Conservation (phyloP, 2,329 filamentous ascomycete genomes). For the Lasiodiplodia gonubiensis region DNA sequence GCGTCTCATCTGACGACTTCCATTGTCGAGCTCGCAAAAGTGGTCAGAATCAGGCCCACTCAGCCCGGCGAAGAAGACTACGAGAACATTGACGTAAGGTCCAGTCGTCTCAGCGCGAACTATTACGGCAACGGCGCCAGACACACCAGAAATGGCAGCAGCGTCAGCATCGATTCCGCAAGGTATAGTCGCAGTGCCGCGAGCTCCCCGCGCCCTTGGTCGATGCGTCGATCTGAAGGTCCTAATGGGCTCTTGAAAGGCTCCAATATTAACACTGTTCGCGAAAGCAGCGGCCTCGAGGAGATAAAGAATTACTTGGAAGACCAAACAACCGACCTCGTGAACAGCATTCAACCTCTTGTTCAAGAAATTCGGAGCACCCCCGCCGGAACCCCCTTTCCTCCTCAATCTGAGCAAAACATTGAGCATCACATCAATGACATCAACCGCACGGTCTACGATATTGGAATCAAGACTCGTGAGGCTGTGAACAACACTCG, state of each 20-base stretch:
- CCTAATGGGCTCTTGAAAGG: conserved; percentile 32
- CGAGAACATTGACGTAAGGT: conserved; percentile 49
- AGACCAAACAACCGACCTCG: conserved; percentile 78
- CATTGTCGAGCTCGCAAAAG: conserved; percentile 81
- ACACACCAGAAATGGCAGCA: conserved; percentile 40
- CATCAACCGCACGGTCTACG: conserved; percentile 73
- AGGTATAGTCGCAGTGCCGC: conserved; percentile 40
- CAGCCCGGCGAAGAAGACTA: conserved; percentile 77
- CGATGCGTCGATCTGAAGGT: conserved; percentile 22
- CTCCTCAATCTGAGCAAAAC: conserved; percentile 41
- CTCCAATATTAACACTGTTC: conserved; percentile 32
- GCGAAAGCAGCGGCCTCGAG: conserved; percentile 51
- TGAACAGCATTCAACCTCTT: conserved; percentile 81
- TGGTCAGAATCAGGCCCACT: conserved; percentile 81
- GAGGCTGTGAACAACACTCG: conserved; percentile 55
- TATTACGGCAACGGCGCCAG: conserved; percentile 29
- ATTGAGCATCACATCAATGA: conserved; percentile 72
- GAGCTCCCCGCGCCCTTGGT: conserved; percentile 39
- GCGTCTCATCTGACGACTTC: conserved; percentile 87
- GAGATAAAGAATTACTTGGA: conserved; percentile 78
- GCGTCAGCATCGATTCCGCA: conserved; percentile 43
- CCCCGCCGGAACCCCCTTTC: conserved; percentile 33
- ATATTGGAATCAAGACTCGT: conserved; percentile 70
- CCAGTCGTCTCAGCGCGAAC: conserved; percentile 11
- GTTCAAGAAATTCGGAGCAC: conserved; percentile 68